Base-by-base conservation (phyloP, 2,329 filamentous ascomycete species). In the Helotiales sp. region DNA sequence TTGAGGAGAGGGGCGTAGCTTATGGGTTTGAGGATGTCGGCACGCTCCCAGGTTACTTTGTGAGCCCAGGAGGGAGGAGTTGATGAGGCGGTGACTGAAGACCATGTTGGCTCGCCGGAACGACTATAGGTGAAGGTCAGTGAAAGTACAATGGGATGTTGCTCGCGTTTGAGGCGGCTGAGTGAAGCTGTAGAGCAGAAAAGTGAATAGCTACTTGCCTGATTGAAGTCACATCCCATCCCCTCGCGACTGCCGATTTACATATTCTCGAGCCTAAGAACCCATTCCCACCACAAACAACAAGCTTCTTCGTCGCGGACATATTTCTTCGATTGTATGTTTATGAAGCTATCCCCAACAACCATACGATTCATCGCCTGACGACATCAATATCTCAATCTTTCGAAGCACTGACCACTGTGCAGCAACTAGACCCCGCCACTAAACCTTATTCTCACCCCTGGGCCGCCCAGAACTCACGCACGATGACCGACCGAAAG, bases 201-300 rank as follows among this genome's bases (percentile, higher is more conserved):
- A 28, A 26, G 43, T 62, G 47, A 50, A 17, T 24, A 26, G 24
- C 43, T 47, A 32, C 64, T 67, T 87, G 94, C 93, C 93, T 97
- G 75, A 99, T 89, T 6, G 94, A 97, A 24, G 89, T 95, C 57
- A 98, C 95, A 65, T 93, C 87, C 95, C 95, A 98, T 64, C 93
- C 93, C 77, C 93, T 86, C 54, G 89, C 86, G 60, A 93, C 89
- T 52, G 93, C 96, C 63, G 92, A 90, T 83, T 93, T 96, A 83
- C 96, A 98, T 81, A 99, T 97, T 64, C 95, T 87, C 26, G 85
- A 86, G 80, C 93, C 93, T 28, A 99, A 81, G 78, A 98, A 99
- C 37, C 96, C 95, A 79, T 93, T 97, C 67, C 95, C 95, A 73
- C 96, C 96, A 72, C 92, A 96, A 63, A 99, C 93, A 49, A 98